Base-by-base conservation (phyloP, 2,329 filamentous ascomycete species). In the Eurotiales sp. region DNA sequence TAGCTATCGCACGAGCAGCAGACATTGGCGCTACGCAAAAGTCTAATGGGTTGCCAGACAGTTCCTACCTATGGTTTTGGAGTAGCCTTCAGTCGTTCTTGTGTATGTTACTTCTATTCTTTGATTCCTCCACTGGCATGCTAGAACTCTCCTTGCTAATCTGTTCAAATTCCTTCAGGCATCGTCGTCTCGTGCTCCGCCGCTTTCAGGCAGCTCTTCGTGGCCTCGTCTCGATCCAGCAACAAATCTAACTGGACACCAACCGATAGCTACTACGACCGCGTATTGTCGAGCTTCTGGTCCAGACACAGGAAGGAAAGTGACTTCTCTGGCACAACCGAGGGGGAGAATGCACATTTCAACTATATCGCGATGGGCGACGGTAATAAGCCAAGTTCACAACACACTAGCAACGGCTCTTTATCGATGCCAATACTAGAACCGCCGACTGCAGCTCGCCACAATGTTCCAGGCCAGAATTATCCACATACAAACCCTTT, bases 11-110 rank as follows among this genome's bases (percentile, higher is more conserved):
- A 25, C 39, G 39, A 5, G 17, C 21, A 42, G 39, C 39, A 3
- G 39, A 42, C 17, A 22, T 41, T 41, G 19, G 17, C 19, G 39
- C 39, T 42, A 42, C 39, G 39, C n/a, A n/a, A 23, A 42, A 42
- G 21, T 15, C 11, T 21, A 42, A 42, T 23, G 39, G 39, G n/a
- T n/a, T 42, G 4, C 21, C 11, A 5, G 39, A 42, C n/a, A 42
- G 39, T 12, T 19, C 39, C 12, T 42, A 42, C 23, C n/a, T 42
- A 3, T 42, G 39, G 21, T 42, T 42, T 21, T 42, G 39, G 39
- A 42, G 19, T 5, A 21, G 8, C 19, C 19, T 41, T 12, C 39
- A 42, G 39, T 42, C 39, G 3, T 42, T 23, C n/a, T 12, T 42
- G n/a, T 42, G 39, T 42, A 42, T 21, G 39, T 21, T 40, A 17